Conservation (phyloP, 2,329 filamentous ascomycete species). For the Polytolypa hystricis region DNA sequence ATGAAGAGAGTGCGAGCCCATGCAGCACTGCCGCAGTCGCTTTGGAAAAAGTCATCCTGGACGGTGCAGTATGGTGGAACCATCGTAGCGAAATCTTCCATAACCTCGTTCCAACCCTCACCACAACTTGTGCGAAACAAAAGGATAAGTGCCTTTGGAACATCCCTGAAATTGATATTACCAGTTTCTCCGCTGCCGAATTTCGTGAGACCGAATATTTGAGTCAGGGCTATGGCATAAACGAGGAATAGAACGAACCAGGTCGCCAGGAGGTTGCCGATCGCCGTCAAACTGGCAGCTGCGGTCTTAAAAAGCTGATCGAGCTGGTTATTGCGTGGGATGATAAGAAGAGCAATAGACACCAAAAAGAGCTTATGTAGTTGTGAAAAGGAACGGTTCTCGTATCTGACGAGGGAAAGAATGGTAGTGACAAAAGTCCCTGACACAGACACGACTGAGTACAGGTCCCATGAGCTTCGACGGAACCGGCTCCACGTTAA, state of each 20-base stretch:
- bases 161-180: slow-evolving; percentile 85
- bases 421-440: slow-evolving; percentile 77
- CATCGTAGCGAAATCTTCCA: slow-evolving; percentile 87
- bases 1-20: slow-evolving; percentile 91
- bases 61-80: slow-evolving; percentile 70
- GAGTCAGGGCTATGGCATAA: slow-evolving; percentile 90
- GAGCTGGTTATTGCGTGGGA: slow-evolving; percentile 90
- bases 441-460: slow-evolving; percentile 65
- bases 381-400: slow-evolving; percentile 55
- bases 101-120: slow-evolving; percentile 92
- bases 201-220: slow-evolving; percentile 87
- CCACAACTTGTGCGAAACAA: slow-evolving; percentile 88
- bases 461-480: slow-evolving; percentile 90
- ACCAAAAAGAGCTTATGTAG: slow-evolving; percentile 93
- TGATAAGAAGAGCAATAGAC: slow-evolving; percentile 76
- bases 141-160: slow-evolving; percentile 85
- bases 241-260: slow-evolving; percentile 97
- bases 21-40: slow-evolving; percentile 80
- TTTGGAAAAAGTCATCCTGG: slow-evolving; percentile 61
- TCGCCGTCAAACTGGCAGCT: slow-evolving; percentile 80
- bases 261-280: slow-evolving; percentile 83
- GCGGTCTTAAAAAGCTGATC: slow-evolving; percentile 99
- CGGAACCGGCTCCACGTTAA: slow-evolving; percentile 87
- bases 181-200: slow-evolving; percentile 62
- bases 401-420: slow-evolving; percentile 53